phyloP scores from a whole-genome alignment of 768 basidiomycete species.

The Pleurotus salmoneostramineus region DNA sequence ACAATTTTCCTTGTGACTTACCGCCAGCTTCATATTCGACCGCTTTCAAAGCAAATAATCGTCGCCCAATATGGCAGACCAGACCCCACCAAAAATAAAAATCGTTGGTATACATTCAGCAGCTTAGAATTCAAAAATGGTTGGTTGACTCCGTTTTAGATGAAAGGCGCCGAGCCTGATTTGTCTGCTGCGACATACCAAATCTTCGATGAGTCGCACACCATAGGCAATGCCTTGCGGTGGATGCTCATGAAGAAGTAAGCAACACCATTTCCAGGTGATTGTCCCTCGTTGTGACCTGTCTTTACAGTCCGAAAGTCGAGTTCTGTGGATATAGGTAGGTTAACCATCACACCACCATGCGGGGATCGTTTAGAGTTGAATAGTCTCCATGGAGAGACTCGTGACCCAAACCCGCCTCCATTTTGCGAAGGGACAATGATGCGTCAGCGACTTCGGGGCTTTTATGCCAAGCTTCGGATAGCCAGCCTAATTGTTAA shows the following conservation, averaged over 20 bases:
- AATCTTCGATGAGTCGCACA: constrained; percentile 92
- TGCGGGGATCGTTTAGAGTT: background rate
- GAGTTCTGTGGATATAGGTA: constrained; percentile 98
- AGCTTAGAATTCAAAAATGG: background rate
- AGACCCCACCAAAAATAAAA: constrained; percentile 34
- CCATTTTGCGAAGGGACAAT: background rate
- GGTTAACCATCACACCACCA: constrained; percentile 16
- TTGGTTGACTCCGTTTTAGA: constrained; percentile 40
- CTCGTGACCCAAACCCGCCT: background rate
- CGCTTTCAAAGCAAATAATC: constrained; percentile 18
- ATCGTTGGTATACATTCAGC: constrained; percentile 24
- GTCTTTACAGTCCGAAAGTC: constrained; percentile 73
- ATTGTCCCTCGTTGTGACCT: background rate
- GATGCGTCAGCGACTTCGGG: background rate
- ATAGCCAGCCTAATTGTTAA: background rate
- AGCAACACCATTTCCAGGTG: constrained; percentile 14
- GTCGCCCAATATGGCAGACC: constrained; percentile 19
- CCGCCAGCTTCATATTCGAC: background rate
- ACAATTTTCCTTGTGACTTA: background rate
- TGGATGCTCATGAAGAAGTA: constrained; percentile 99
- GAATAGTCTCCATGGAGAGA: background rate
- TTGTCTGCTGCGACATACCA: constrained; percentile 89
- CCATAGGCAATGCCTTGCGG: constrained; percentile 88
- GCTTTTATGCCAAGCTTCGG: background rate
- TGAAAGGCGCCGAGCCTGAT: constrained; percentile 79